Evolutionary conservation across 768 basidiomycete genomes (phyloP).

Genomic region (Amanita jacksonii): DNA sequence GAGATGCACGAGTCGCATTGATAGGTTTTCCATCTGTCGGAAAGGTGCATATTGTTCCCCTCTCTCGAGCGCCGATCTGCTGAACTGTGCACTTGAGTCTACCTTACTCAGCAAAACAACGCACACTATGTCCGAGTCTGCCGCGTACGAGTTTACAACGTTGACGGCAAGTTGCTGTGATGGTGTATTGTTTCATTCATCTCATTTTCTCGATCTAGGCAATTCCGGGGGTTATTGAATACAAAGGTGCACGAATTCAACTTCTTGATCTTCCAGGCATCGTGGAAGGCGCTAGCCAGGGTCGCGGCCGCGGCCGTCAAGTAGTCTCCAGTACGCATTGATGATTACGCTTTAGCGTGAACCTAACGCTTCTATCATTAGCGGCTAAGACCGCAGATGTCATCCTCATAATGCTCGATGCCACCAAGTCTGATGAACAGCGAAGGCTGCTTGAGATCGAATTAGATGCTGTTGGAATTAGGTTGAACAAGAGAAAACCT

Average conservation of each 20-base stretch:
- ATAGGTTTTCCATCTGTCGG: conserved; percentile 97
- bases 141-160: conserved; percentile 94
- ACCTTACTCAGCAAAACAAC: conserved; percentile 90
- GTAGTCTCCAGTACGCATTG: conserved; percentile 78
- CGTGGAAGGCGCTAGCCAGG: conserved; percentile 86
- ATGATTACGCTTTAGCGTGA: not conserved
- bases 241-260: conserved; percentile 88
- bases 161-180: conserved; percentile 47
- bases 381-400: conserved; percentile 89
- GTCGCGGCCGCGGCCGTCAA: conserved; percentile 88
- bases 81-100: conserved; percentile 37
- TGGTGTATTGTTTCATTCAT: not conserved
- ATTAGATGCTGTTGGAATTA: conserved; percentile 93
- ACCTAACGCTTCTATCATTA: conserved; percentile 17
- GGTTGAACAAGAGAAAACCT: conserved; percentile 82
- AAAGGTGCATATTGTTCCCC: conserved; percentile 40
- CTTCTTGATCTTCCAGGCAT: conserved; percentile 94
- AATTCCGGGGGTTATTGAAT: conserved; percentile 95
- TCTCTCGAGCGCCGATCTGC: not conserved
- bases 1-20: conserved; percentile 84
- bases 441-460: conserved; percentile 82
- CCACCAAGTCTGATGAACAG: conserved; percentile 91
- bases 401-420: conserved; percentile 88
- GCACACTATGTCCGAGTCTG: conserved; percentile 79
- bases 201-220: conserved; percentile 37